phyloP scores from a whole-genome alignment of 768 basidiomycete species.

The Macrocybe gigantea region DNA sequence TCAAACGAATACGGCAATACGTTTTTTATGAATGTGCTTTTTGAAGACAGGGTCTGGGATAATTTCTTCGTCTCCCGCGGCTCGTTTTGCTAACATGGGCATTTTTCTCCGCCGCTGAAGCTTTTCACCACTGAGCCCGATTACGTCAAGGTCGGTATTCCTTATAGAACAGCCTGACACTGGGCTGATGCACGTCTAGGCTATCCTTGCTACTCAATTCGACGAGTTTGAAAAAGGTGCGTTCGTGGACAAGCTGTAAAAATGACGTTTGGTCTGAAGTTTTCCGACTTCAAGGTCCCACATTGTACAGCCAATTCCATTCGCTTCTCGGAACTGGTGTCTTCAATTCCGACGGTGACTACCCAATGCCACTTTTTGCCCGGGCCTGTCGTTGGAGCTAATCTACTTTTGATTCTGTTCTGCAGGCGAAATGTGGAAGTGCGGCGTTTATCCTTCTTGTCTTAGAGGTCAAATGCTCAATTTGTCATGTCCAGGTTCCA shows the following conservation, averaged over 20 bases:
- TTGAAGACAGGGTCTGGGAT: slow-evolving; percentile 27
- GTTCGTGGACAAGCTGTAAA: neutral
- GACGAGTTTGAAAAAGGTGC: slow-evolving; percentile 28
- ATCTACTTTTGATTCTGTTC: neutral
- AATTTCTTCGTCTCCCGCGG: neutral
- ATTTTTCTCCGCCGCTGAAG: slow-evolving; percentile 13
- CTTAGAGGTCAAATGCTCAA: neutral
- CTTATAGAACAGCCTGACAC: neutral
- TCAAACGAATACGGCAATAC: neutral
- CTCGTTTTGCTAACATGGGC: neutral
- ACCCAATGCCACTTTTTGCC: no score
- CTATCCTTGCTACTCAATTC: slow-evolving; percentile 33
- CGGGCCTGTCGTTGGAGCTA: neutral
- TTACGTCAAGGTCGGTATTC: slow-evolving; percentile 17
- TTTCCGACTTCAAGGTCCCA: slow-evolving; percentile 11
- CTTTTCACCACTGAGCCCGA: slow-evolving; percentile 44
- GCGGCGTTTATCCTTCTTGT: slow-evolving; percentile 1
- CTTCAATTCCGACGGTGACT: slow-evolving; percentile 50
- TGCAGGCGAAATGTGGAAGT: slow-evolving; percentile 57
- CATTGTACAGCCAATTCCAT: slow-evolving; percentile 12
- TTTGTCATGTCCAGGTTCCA: slow-evolving; percentile 36
- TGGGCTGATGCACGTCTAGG: slow-evolving; percentile 1
- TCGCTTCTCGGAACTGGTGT: slow-evolving; percentile 49
- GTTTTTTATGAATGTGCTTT: slow-evolving; percentile 21
- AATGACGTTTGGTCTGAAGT: neutral